phyloP scores from a whole-genome alignment of 495 filamentous ascomycete genomes.

The Geoglossum glabrum region DNA sequence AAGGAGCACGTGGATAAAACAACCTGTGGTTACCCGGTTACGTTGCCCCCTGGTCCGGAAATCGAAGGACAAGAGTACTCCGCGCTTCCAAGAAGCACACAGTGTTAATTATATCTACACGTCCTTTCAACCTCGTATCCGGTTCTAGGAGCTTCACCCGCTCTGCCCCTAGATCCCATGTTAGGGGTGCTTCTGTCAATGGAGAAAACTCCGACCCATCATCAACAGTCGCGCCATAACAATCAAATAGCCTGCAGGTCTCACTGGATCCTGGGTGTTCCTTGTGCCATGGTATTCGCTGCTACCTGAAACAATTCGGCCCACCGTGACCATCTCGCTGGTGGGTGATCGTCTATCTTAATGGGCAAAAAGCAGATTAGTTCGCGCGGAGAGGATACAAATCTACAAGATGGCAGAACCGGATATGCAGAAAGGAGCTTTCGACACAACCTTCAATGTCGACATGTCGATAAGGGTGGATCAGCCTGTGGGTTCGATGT shows the following conservation, averaged over 20 bases:
- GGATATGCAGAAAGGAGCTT: conserved; percentile 26
- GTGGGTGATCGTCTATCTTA: neutral
- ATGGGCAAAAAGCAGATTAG: neutral
- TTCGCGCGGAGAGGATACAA: neutral
- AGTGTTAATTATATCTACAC: neutral
- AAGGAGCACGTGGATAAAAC: neutral
- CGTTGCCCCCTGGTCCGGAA: neutral
- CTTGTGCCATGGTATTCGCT: neutral
- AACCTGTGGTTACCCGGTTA: neutral
- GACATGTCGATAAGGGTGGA: conserved; percentile 72
- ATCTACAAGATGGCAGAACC: neutral
- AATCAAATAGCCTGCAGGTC: neutral
- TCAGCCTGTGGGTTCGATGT: conserved; percentile 51
- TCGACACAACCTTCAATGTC: conserved; percentile 70
- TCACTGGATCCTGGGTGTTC: neutral
- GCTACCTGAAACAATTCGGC: neutral
- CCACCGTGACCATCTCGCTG: neutral
- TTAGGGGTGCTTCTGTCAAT: neutral
- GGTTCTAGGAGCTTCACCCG: neutral
- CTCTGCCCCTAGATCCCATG: neutral
- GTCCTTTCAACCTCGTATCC: neutral
- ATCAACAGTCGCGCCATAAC: neutral
- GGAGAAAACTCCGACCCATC: neutral
- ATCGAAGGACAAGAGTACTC: neutral
- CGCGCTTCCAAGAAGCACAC: neutral